Evolutionary conservation across 2,329 filamentous ascomycete genomes (phyloP).

Genomic region (Ceratocystis variospora): DNA sequence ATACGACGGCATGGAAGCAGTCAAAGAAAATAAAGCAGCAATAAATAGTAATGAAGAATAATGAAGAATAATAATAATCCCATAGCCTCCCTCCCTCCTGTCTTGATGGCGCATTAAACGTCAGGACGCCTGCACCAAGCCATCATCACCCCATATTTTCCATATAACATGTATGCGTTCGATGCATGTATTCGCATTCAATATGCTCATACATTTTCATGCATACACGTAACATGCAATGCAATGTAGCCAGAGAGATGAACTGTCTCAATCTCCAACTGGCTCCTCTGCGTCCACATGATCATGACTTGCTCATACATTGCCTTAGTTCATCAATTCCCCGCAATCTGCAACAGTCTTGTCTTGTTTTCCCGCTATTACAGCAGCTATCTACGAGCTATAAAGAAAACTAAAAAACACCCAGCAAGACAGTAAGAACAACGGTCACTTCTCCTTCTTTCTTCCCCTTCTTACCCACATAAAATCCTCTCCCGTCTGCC

Average conservation of each 20-base stretch:
- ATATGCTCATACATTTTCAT: not conserved
- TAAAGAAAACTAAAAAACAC: not conserved
- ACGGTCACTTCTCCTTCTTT: not conserved
- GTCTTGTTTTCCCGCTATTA: not conserved
- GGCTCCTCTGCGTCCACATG: not conserved
- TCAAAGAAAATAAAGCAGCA: no score
- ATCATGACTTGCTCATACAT: not conserved
- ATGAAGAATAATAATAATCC: no score
- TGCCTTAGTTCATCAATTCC: not conserved
- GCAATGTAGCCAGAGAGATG: not conserved
- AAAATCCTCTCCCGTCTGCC: not conserved
- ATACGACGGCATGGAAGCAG: no score
- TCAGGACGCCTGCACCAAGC: no score
- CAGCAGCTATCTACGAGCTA: not conserved
- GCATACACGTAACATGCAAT: not conserved
- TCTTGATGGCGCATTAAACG: no score
- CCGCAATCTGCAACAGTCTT: not conserved
- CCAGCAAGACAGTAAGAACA: not conserved
- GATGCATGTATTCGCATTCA: not conserved
- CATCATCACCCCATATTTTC: no score
- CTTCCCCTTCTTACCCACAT: not conserved
- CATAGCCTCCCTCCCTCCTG: no score
- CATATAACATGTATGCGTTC: no score
- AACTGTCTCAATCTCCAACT: constrained; percentile 9
- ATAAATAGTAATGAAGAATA: no score